These are phyloP conservation scores for Aurantiochytrium sp. DNA, from an alignment of 108 stramenopile species.

Conservation along the genomic window DNA sequence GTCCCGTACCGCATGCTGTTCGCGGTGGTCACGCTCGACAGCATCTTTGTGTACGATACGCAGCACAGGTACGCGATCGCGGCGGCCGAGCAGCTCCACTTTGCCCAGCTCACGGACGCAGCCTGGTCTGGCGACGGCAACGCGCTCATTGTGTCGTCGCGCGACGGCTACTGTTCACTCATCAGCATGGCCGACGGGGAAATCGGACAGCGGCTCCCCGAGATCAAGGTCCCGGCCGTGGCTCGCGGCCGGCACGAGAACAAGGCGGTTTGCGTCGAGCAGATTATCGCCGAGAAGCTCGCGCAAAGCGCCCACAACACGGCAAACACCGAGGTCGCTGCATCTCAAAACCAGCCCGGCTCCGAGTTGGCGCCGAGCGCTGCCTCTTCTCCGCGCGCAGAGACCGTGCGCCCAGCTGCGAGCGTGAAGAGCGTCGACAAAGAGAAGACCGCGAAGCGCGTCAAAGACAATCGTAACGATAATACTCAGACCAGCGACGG, in stretches of 20 bases:
- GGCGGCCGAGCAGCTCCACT: slow-evolving; percentile 45
- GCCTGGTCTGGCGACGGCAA: slow-evolving; percentile 43
- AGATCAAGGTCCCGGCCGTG: slow-evolving; percentile 41
- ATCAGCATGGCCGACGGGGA: slow-evolving; percentile 43
- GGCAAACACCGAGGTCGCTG: too few relatives aligned
- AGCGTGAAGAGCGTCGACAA: too few relatives aligned
- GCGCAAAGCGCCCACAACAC: too few relatives aligned
- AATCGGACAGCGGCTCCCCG: slow-evolving; percentile 37
- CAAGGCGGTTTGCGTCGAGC: background rate
- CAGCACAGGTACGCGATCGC: slow-evolving; percentile 51
- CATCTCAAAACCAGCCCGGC: too few relatives aligned
- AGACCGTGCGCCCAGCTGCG: too few relatives aligned
- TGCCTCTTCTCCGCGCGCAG: too few relatives aligned
- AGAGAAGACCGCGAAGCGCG: too few relatives aligned
- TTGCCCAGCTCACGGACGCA: slow-evolving; percentile 52
- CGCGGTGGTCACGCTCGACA: slow-evolving; percentile 51
- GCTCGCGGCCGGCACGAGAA: background rate
- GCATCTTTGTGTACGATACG: slow-evolving; percentile 58
- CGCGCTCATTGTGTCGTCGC: slow-evolving; percentile 46
- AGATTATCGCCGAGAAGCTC: too few relatives aligned
- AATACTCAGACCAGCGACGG: too few relatives aligned
- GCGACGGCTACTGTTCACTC: slow-evolving; percentile 53
- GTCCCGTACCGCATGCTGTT: slow-evolving; percentile 50
- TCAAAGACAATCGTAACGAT: too few relatives aligned
- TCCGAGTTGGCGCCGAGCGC: too few relatives aligned